Percentiles rank a stretch among this genome's conserved stretches.
phyloP scores from a whole-genome alignment of 148 eudicot species.

The Rhododendron mucronatum region DNA sequence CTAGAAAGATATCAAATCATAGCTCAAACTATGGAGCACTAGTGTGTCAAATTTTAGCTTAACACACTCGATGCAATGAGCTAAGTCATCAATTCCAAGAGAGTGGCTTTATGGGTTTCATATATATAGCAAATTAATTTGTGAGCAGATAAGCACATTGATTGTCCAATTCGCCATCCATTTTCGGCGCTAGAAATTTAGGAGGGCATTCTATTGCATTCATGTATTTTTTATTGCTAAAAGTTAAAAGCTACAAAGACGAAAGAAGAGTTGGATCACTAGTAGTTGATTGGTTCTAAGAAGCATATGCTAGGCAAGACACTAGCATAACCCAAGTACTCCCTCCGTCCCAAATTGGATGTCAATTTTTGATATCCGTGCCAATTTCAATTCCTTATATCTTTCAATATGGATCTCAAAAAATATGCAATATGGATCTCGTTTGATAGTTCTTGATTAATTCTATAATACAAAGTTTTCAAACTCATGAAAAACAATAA shows the following conservation, averaged over 20 bases:
- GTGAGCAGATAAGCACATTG: background rate
- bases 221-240: background rate
- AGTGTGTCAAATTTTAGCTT: background rate
- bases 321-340: background rate
- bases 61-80: background rate
- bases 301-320: background rate
- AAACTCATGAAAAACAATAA: too few species aligned
- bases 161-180: background rate
- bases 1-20: background rate
- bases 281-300: too few species aligned
- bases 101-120: too few species aligned
- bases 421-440: too few species aligned
- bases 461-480: too few species aligned
- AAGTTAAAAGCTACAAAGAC: background rate
- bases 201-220: background rate
- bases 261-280: background rate
- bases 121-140: too few species aligned
- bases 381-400: too few species aligned
- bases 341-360: too few species aligned
- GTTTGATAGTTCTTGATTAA: too few species aligned
- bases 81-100: background rate
- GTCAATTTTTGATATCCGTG: too few species aligned
- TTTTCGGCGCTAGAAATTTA: background rate
- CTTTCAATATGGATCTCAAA: too few species aligned
- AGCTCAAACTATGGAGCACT: background rate